A percentile compares a stretch with the other conserved stretches of the same genome.
Conservation (phyloP, 805 yeast species). For the Pichia cephalocereana region DNA sequence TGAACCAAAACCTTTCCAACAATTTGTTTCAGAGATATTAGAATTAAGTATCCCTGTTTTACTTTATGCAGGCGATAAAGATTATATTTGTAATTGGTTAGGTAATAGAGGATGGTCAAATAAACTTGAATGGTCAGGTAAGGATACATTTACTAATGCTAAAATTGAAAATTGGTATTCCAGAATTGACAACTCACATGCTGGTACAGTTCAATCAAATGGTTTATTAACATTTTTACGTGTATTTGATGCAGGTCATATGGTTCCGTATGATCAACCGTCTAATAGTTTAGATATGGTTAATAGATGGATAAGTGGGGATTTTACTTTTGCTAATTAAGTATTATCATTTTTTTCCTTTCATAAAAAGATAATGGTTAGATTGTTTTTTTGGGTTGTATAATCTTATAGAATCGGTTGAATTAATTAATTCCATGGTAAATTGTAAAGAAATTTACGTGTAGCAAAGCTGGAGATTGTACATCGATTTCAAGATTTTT, state of each 20-base stretch:
- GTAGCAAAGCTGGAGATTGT: too few species aligned
- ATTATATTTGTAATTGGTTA: constrained; percentile 93
- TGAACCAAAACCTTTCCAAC: constrained; percentile 85
- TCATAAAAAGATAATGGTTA: too few species aligned
- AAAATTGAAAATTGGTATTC: constrained; percentile 20
- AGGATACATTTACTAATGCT: constrained; percentile 14
- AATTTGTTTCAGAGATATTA: constrained; percentile 59
- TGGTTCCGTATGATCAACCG: constrained; percentile 92
- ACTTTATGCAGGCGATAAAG: constrained; percentile 93
- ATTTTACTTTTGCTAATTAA: constrained; percentile 26
- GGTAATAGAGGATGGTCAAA: constrained; percentile 87
- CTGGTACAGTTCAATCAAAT: constrained; percentile 35
- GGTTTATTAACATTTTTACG: constrained; percentile 73
- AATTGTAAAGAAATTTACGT: too few species aligned
- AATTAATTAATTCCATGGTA: too few species aligned
- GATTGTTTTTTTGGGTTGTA: too few species aligned
- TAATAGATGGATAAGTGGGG: constrained; percentile 76
- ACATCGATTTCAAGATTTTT: too few species aligned
- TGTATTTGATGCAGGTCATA: constrained; percentile 87
- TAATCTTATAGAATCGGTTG: too few species aligned
- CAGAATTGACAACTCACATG: constrained; percentile 18
- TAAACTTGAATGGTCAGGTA: constrained; percentile 39
- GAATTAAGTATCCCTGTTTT: constrained; percentile 72
- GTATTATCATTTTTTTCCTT: too few species aligned
- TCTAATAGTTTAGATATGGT: constrained; percentile 69